Base-by-base conservation (phyloP, 192 early-diverging fungal genomes). In the Piromyces finnis region DNA sequence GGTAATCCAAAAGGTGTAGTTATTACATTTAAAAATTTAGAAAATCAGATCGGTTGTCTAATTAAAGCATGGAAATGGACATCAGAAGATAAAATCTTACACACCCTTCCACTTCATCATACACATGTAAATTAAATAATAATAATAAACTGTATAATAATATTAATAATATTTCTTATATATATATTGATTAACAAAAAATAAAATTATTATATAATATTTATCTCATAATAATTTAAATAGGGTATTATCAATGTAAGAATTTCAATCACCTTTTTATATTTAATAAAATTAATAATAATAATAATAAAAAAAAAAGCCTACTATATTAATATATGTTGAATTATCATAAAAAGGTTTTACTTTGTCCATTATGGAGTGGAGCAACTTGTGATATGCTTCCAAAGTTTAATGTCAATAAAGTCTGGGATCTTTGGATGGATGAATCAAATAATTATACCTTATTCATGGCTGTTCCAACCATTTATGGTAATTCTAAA, bases 391-490 rank as follows among this genome's bases (percentile, higher is more conserved):
- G 91, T 22, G 95, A 96, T 84, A 92, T 95, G 86, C 78, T 90
- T 35, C 85, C 88, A 30, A 88, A 88, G 35, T 94, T 95, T 83
- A 87, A 94, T 84, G 86, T 88, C 7, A 84, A 81, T 28, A 28
- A 82, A 12, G 90, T 93, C 12, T 95, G 94, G 94, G 77, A 84
- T 32, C 86, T 93, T 9, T 90, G 91, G 83, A 87, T 89, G 77
- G 82, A 84, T 37, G 84, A 85, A 11, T 81, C 84, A 26, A 84
- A 88, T 77, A 82, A 90, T 78, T 85, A 94, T 9, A 89, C 94
- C 0, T 79, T 95, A 18, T 91, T 95, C 79, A 96, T 95, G 95
- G 94, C 93, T 9, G 95, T 96, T 17, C 95, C 95, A 5, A 94
- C 95, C 22, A 92, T 95, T 80, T 95, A 96, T 86, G 82, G 89